Conservation (phyloP, 768 basidiomycete species). For the Russula dissimulans region DNA sequence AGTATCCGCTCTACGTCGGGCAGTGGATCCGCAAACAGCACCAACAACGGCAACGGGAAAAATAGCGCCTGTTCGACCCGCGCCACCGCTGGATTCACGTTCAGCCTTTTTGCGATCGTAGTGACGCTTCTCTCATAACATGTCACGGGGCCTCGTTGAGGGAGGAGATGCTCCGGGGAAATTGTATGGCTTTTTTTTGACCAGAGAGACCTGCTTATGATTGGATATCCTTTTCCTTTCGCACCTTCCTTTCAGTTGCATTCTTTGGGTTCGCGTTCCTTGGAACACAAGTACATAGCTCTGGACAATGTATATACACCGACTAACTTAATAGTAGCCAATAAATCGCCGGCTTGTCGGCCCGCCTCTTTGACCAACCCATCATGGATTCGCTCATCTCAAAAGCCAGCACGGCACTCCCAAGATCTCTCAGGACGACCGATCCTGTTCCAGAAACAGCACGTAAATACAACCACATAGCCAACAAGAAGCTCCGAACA, state of each 20-base stretch:
- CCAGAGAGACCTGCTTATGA: no score
- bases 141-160: not conserved
- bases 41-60: not conserved
- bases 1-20: conserved; percentile 21
- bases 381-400: conserved; percentile 11
- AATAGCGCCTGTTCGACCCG: not conserved
- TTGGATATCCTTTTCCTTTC: no score
- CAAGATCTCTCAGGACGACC: conserved; percentile 55
- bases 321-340: no score
- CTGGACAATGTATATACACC: no score
- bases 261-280: no score
- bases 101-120: not conserved
- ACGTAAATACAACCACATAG: conserved; percentile 49
- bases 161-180: no score
- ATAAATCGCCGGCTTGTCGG: not conserved
- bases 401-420: conserved; percentile 41
- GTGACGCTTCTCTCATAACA: not conserved
- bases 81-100: not conserved
- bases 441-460: conserved; percentile 39
- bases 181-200: no score
- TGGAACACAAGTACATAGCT: no score
- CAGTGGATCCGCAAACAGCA: not conserved
- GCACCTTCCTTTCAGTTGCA: no score
- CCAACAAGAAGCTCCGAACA: conserved; percentile 67
- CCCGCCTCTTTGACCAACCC: not conserved